Base-by-base conservation (phyloP, 306 rosid species). In the Acacia confusa region DNA sequence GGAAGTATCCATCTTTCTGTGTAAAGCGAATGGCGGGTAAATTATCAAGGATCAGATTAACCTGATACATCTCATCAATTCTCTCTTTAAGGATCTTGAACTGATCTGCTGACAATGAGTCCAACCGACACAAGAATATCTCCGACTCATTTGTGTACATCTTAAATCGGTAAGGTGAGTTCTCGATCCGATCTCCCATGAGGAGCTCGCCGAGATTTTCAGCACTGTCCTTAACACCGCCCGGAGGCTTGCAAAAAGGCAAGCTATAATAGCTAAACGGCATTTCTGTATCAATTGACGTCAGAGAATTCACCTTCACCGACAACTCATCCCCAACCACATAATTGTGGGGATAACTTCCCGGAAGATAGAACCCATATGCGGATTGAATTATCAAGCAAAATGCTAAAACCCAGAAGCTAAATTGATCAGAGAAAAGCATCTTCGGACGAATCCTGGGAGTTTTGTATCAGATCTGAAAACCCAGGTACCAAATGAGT, bases 161-260 rank as follows among this genome's bases (percentile, higher is more conserved):
- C 85, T 70, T 86, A 81, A 90, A 92, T 78, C 34, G 66, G 66
- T 92, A 92, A 0, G 97, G 97, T 10, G 97, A 92, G 78, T 84
- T 92, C 88, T 92, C 94, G 79, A 90, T 90, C 82, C 92, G 88
- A 58, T 92, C 93, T 22, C 97, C 93, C 93, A 90, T 89, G 57
- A 92, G 92, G 69, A 92, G 89, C 91, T 92, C 93, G 41, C 94
- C 94, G 43, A 90, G 97, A 81, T 89, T 92, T 86, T 92, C 94
- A 40, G 94, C 94, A 78, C 89, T 90, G 69, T 90, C 92, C 87
- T 90, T 90, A 69, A 92, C 84, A 24, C 92, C 95, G 41, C 65
- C 92, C n/a, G 48, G 41, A 45, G 97, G 97, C 73, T 69, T 14
- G 81, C 97, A 92, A 68, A 89, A 90, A 25, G 97, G 95, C 47